Evolutionary conservation across 495 filamentous ascomycete species (phyloP).

Genomic region (Hyaloscypha finlandica): DNA sequence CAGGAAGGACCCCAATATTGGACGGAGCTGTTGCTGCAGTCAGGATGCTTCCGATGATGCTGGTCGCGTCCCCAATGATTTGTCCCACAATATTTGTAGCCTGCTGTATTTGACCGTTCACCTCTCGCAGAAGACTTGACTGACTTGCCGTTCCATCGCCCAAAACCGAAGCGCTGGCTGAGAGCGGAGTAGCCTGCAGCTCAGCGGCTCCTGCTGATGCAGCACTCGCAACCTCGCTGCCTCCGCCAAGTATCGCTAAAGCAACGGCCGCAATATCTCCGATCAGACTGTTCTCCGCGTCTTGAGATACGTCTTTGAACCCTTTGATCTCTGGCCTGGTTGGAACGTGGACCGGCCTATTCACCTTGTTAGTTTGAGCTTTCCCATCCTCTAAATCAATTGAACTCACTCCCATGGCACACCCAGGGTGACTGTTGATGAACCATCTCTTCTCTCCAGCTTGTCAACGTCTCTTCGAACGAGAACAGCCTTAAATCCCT

Average conservation of each 20-base stretch:
- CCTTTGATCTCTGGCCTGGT: constrained; percentile 4
- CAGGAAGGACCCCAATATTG: constrained; percentile 16
- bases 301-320: constrained; percentile 2
- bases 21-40: constrained; percentile 14
- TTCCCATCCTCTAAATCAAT: not conserved
- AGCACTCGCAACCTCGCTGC: not conserved
- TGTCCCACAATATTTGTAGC: constrained; percentile 17
- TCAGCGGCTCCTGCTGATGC: not conserved
- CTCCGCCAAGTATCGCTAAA: constrained; percentile 10
- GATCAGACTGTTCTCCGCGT: not conserved
- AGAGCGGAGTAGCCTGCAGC: not conserved
- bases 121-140: constrained; percentile 15
- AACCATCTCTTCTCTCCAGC: constrained; percentile 20
- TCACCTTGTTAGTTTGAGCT: not conserved
- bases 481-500: constrained; percentile 17
- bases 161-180: not conserved
- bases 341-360: not conserved
- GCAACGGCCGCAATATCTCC: constrained; percentile 15
- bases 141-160: not conserved
- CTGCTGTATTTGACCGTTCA: constrained; percentile 3
- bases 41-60: constrained; percentile 21
- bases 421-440: constrained; percentile 12
- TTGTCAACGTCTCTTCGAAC: constrained; percentile 10
- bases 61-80: constrained; percentile 22
- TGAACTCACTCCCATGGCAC: constrained; percentile 25